Evolutionary conservation across 768 basidiomycete species (phyloP).

Genomic region (Leucocoprinus sp.): DNA sequence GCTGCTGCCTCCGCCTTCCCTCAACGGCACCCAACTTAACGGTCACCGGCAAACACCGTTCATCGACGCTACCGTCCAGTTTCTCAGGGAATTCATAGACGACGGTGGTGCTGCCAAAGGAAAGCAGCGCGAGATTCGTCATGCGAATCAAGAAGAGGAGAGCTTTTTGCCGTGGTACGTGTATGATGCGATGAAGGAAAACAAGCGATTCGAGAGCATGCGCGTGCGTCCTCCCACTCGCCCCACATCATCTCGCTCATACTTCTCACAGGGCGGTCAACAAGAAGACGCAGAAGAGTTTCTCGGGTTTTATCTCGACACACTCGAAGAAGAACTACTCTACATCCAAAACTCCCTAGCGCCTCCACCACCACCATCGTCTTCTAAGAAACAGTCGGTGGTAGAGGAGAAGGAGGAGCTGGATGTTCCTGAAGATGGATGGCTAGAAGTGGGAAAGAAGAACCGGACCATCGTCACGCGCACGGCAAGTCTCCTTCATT

Average conservation of each 20-base stretch:
- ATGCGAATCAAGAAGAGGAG: constrained; percentile 22
- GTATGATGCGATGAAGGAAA: constrained; percentile 90
- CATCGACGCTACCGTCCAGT: constrained; percentile 61
- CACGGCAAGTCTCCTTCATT: constrained; percentile 43
- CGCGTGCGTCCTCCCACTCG: constrained; percentile 43
- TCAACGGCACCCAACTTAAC: background rate
- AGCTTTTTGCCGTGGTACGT: constrained; percentile 81
- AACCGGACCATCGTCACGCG: constrained; percentile 76
- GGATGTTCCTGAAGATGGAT: constrained; percentile 49
- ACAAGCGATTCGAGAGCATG: constrained; percentile 92
- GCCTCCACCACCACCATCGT: constrained; percentile 23
- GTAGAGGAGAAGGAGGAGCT: constrained; percentile 40
- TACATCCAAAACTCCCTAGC: constrained; percentile 49
- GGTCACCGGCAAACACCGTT: constrained; percentile 36
- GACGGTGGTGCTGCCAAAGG: constrained; percentile 16
- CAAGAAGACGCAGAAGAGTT: constrained; percentile 99
- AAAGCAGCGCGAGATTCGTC: background rate
- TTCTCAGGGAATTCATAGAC: constrained; percentile 68
- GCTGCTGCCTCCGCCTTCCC: constrained; percentile 23
- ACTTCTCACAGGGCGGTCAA: constrained; percentile 57
- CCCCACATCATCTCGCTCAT: constrained; percentile 4
- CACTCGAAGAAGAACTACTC: constrained; percentile 86
- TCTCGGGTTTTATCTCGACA: constrained; percentile 93
- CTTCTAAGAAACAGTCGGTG: constrained; percentile 15
- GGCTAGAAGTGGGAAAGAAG: constrained; percentile 90